These are phyloP conservation scores for Cyberlindnera bimundalis DNA, from an alignment of 805 yeast genomes.

Conservation along the genomic window DNA sequence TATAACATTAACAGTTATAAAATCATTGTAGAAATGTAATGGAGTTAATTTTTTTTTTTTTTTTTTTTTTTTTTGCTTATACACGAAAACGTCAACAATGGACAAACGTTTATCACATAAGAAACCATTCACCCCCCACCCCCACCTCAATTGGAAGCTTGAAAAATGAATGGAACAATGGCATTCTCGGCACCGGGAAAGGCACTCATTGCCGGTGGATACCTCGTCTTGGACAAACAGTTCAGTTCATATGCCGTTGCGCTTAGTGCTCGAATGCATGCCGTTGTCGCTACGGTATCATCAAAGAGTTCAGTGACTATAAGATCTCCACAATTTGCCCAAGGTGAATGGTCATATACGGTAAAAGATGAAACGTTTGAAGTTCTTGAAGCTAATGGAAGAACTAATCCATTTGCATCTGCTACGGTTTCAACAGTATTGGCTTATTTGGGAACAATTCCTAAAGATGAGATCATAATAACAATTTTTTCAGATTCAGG, in stretches of 20 bases:
- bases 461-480: slow-evolving; percentile 38
- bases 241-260: slow-evolving; percentile 83
- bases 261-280: slow-evolving; percentile 85
- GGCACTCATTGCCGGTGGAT: slow-evolving; percentile 93
- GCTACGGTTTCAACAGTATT: slow-evolving; percentile 56
- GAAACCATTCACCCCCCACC: too few species aligned
- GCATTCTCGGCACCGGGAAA: slow-evolving; percentile 91
- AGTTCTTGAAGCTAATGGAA: slow-evolving; percentile 31
- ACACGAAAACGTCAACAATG: too few species aligned
- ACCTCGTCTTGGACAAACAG: slow-evolving; percentile 76
- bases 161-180: not conserved
- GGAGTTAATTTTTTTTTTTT: too few species aligned
- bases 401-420: slow-evolving; percentile 70
- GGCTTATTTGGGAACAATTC: slow-evolving; percentile 40
- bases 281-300: slow-evolving; percentile 39
- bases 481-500: slow-evolving; percentile 81
- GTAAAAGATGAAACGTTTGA: slow-evolving; percentile 20
- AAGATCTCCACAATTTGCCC: slow-evolving; percentile 71
- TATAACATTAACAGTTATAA: too few species aligned
- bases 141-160: too few species aligned
- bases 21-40: too few species aligned
- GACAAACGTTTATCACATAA: too few species aligned
- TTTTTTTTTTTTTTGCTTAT: not conserved
- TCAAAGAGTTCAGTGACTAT: slow-evolving; percentile 37
- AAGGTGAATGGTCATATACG: slow-evolving; percentile 66